Evolutionary conservation across 116 monocot genomes (phyloP), one percentile per base, ranked within the genome.

Genomic region (Iris pallida): DNA sequence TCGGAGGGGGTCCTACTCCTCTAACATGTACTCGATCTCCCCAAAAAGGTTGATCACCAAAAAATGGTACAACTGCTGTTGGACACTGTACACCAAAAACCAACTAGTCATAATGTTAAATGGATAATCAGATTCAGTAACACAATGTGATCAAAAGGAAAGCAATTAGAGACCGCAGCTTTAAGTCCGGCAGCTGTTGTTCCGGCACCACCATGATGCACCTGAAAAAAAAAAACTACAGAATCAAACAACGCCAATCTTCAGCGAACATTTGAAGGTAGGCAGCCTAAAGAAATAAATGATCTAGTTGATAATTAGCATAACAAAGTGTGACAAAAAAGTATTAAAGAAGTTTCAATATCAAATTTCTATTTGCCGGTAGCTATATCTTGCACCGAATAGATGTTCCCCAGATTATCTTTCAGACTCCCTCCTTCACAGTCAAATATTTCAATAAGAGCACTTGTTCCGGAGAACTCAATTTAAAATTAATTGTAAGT

Each of bases 171-270:
- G 85, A 95, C 95, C 59, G 84, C 91, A 77, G 91, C 95, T 80
- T 82, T 95, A 59, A 95, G 95, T 3, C 91, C 88, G 73, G 95
- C 95, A 74, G 91, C 88, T 58, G 95, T 95, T 69, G 95, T 95
- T 82, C 95, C 95, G 71, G 95, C 98, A 74, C 98, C 93, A 42
- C 99, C 99, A 84, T 99, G 98, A 78, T 93, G 98, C 19, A 99
- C 98, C 98, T 99, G 71, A 66, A 61, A 61, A 54, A 67, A 15
- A 67, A 20, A 64, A 43, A 45, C 12, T 20, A 61, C 12, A 44
- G 44, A 44, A 43, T 61, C n/a, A 61, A 61, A 4, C 14, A 15
- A 57, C 4, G 30, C 30, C 30, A 3, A 30, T 30, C 30, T 30
- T 30, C 30, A 30, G 30, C 30, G 30, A 30, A 30, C 30, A 30